Percentiles rank a stretch among this genome's conserved stretches.
Evolutionary conservation across 2,329 filamentous ascomycete species (phyloP).

Genomic region (Penicillium freii): DNA sequence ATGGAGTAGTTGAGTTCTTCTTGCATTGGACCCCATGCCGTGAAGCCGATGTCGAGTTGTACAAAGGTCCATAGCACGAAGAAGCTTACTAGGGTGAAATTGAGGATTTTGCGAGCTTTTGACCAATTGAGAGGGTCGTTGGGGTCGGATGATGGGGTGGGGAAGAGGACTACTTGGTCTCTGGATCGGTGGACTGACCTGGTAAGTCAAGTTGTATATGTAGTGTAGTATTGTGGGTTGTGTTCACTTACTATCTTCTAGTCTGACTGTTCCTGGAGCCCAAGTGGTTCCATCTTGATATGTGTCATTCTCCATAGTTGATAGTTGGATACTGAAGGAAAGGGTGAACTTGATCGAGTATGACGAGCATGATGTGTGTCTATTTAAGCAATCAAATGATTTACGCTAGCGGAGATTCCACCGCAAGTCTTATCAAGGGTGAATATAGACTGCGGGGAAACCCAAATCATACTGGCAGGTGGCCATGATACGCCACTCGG

Average conservation of each 20-base stretch:
- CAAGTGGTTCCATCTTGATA: conserved; percentile 16
- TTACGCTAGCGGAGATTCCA: background rate
- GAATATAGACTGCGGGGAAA: background rate
- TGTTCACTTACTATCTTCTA: conserved; percentile 21
- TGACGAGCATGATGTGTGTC: background rate
- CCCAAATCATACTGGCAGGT: background rate
- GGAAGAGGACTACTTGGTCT: conserved; percentile 20
- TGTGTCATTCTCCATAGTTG: conserved; percentile 13
- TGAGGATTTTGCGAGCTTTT: conserved; percentile 23
- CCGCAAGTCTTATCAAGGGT: conserved; percentile 10
- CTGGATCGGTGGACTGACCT: conserved; percentile 8
- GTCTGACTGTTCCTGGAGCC: conserved; percentile 20
- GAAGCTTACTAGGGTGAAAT: conserved; percentile 27
- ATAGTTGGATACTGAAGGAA: background rate
- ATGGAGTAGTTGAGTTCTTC: conserved; percentile 45
- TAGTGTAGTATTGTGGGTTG: background rate
- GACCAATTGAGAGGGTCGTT: conserved; percentile 32
- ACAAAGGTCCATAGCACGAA: conserved; percentile 31
- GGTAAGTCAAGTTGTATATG: background rate
- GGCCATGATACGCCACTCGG: background rate
- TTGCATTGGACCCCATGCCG: conserved; percentile 46
- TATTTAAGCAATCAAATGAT: background rate
- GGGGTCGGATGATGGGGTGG: conserved; percentile 25
- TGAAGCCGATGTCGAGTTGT: conserved; percentile 40
- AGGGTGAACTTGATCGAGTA: background rate